phyloP scores from a whole-genome alignment of 2,329 filamentous ascomycete genomes.

The Bertia moriformis region DNA sequence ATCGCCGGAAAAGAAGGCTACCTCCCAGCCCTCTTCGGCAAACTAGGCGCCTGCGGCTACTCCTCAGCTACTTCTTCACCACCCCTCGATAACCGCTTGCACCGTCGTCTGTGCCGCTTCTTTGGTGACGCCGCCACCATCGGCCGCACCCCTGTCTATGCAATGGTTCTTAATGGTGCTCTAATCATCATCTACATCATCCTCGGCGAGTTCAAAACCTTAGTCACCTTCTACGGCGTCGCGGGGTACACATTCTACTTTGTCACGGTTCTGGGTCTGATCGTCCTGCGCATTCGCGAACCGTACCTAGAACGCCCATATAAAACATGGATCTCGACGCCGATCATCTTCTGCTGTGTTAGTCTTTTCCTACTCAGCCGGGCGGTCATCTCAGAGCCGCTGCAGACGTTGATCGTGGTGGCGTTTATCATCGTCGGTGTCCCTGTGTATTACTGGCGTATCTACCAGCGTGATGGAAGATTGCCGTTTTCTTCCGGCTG shows the following conservation, averaged over 20 bases:
- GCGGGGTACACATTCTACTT: constrained; percentile 98
- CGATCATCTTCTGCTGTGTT: constrained; percentile 96
- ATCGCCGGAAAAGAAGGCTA: constrained; percentile 92
- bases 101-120: constrained; percentile 39
- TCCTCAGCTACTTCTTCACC: constrained; percentile 9
- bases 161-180: constrained; percentile 65
- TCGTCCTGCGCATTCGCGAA: constrained; percentile 75
- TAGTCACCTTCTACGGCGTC: constrained; percentile 94
- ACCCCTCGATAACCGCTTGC: neutral
- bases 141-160: constrained; percentile 88
- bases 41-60: constrained; percentile 47
- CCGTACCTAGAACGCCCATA: constrained; percentile 82
- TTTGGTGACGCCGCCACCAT: constrained; percentile 68
- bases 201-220: constrained; percentile 78
- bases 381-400: constrained; percentile 76
- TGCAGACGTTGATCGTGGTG: constrained; percentile 79
- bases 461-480: constrained; percentile 20
- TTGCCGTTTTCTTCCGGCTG: neutral
- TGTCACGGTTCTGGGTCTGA: constrained; percentile 80
- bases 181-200: constrained; percentile 67
- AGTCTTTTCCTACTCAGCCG: constrained; percentile 80
- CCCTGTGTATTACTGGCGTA: constrained; percentile 78
- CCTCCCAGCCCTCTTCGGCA: constrained; percentile 69
- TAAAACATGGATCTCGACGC: constrained; percentile 89
- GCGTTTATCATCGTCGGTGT: constrained; percentile 72